phyloP scores from a whole-genome alignment of 164 flowering plant genomes.

The Cinnamomum chago region DNA sequence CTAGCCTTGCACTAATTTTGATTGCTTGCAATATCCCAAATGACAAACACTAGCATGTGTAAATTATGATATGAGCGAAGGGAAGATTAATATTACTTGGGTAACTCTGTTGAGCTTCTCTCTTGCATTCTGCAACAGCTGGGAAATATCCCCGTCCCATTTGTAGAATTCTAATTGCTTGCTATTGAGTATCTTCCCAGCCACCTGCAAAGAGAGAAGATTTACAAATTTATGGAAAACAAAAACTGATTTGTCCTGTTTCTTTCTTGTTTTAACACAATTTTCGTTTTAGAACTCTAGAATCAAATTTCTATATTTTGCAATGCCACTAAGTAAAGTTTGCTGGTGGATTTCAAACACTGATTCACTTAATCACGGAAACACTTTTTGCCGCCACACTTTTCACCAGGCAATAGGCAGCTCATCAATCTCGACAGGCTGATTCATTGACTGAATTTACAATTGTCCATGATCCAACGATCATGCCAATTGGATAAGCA shows the following conservation, averaged over 20 bases:
- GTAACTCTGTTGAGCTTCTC: constrained; percentile 87
- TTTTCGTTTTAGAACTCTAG: background rate
- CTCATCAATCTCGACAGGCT: background rate
- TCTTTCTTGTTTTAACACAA: no score
- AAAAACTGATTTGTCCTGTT: no score
- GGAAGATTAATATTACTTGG: constrained; percentile 38
- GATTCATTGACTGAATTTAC: no score
- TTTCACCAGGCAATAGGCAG: background rate
- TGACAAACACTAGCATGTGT: background rate
- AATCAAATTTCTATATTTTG: no score
- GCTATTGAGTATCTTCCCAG: constrained; percentile 70
- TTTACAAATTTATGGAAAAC: no score
- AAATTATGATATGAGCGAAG: background rate
- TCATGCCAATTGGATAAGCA: background rate
- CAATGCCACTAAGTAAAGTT: no score
- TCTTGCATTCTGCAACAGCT: constrained; percentile 75
- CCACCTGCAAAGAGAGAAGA: constrained; percentile 42
- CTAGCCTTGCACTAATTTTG: background rate
- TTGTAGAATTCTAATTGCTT: constrained; percentile 89
- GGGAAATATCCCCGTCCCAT: constrained; percentile 89
- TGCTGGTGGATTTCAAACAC: background rate
- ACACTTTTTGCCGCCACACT: background rate
- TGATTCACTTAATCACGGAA: background rate
- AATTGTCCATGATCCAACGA: no score
- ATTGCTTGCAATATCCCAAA: background rate